Conservation (phyloP, 768 basidiomycete species). For the Leccinum pellstonianum region DNA sequence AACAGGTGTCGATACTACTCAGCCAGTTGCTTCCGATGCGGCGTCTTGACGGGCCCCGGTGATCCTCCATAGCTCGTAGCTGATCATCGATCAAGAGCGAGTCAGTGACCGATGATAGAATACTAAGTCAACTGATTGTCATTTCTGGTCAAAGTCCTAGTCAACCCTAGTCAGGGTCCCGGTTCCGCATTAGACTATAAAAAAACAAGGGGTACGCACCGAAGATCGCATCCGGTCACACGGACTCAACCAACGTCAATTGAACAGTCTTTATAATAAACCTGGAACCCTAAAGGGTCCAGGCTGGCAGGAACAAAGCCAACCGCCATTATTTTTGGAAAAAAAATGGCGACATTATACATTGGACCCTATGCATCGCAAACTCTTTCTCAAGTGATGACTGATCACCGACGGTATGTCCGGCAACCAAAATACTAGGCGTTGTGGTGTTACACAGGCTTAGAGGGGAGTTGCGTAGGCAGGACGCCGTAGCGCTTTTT, state of each 20-base stretch:
- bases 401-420: not conserved
- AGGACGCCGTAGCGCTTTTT: constrained; percentile 92
- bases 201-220: not conserved
- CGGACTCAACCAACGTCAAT: too few relatives aligned
- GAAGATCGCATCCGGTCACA: not conserved
- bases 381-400: not conserved
- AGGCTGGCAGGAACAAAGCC: not conserved
- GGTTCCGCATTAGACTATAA: not conserved
- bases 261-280: not conserved
- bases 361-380: not conserved
- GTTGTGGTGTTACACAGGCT: constrained; percentile 66
- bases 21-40: not conserved
- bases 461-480: constrained; percentile 83
- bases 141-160: not conserved
- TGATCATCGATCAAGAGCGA: not conserved
- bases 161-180: not conserved
- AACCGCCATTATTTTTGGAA: not conserved
- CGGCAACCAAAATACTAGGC: not conserved
- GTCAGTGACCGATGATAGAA: not conserved
- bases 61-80: too few relatives aligned
- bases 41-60: not conserved
- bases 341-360: not conserved
- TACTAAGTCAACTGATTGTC: not conserved
- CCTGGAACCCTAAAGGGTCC: too few relatives aligned
- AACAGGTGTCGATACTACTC: not conserved